Percentiles rank a stretch among this genome's conserved stretches.
phyloP scores from a whole-genome alignment of 805 yeast species.

The Metschnikowia orientalis region DNA sequence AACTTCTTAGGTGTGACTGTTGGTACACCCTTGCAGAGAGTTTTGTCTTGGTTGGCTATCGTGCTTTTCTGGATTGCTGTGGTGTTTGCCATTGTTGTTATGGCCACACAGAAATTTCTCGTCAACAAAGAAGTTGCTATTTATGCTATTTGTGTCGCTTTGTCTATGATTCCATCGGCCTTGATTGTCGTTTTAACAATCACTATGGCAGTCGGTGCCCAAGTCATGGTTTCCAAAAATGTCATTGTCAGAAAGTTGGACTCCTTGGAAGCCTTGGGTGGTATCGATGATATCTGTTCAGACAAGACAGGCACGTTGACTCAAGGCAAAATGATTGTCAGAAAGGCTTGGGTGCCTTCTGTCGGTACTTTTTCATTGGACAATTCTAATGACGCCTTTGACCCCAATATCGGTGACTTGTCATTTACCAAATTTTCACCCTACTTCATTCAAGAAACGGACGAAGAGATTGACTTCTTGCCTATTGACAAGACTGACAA shows the following conservation, averaged over 20 bases:
- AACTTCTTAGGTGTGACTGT: conserved; percentile 68
- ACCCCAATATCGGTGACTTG: conserved; percentile 58
- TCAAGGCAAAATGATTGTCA: conserved; percentile 75
- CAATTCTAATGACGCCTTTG: conserved; percentile 56
- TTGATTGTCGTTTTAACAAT: conserved; percentile 78
- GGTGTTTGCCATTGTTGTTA: conserved; percentile 78
- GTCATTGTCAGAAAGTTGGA: conserved; percentile 76
- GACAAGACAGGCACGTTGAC: conserved; percentile 83
- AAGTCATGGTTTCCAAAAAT: conserved; percentile 60
- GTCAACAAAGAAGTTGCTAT: conserved; percentile 82
- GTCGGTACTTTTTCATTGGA: conserved; percentile 53
- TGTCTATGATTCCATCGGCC: conserved; percentile 80
- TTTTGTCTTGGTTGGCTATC: conserved; percentile 72
- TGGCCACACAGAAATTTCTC: conserved; percentile 73
- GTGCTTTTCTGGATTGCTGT: conserved; percentile 71
- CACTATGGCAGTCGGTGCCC: conserved; percentile 81
- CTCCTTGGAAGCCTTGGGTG: conserved; percentile 74
- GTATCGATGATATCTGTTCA: conserved; percentile 74
- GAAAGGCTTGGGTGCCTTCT: conserved; percentile 62
- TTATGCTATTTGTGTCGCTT: conserved; percentile 81
- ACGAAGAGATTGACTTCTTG: conserved; percentile 33
- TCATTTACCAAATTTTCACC: conserved; percentile 35
- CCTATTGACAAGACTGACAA: conserved; percentile 19
- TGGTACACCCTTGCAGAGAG: conserved; percentile 81
- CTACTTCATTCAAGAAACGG: conserved; percentile 28